Evolutionary conservation across 495 filamentous ascomycete genomes (phyloP).

Genomic region (Penicillium pulvis): DNA sequence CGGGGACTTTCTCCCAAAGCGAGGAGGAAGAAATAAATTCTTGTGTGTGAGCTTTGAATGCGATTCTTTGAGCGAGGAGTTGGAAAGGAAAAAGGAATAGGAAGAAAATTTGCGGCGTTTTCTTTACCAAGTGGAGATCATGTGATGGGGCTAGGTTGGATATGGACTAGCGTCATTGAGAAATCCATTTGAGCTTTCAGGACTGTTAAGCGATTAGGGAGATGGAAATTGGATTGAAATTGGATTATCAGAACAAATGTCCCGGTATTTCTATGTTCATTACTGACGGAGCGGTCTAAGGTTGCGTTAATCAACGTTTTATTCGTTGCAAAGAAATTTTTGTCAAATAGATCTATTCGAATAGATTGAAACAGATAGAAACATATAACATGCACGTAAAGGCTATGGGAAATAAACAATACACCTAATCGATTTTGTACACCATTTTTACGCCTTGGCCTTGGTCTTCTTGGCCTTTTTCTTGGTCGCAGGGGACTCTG

Average conservation of each 20-base stretch:
- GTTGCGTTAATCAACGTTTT: background rate
- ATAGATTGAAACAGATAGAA: conserved; percentile 16
- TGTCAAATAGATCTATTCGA: background rate
- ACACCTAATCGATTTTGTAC: conserved; percentile 20
- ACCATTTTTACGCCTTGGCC: conserved; percentile 35
- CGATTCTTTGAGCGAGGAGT: conserved; percentile 99
- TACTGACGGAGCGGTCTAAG: no score
- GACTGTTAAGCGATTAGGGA: background rate
- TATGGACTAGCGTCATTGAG: conserved; percentile 7
- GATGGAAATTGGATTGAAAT: background rate
- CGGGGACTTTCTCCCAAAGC: conserved; percentile 99
- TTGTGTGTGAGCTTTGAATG: conserved; percentile 99
- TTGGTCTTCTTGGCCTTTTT: conserved; percentile 33
- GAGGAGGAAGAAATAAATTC: conserved; percentile 45
- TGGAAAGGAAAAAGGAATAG: conserved; percentile 43
- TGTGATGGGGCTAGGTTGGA: conserved; percentile 27
- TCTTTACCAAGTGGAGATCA: conserved; percentile 29
- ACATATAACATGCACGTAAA: conserved; percentile 10
- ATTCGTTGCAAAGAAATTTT: background rate
- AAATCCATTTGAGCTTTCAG: background rate
- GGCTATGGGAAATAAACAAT: conserved; percentile 11
- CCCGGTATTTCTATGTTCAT: no score
- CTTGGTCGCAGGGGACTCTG: conserved; percentile 8
- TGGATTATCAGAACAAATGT: background rate
- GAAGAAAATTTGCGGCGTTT: conserved; percentile 24